Base-by-base conservation (phyloP, 164 flowering plant genomes). In the Sextonia rubra region DNA sequence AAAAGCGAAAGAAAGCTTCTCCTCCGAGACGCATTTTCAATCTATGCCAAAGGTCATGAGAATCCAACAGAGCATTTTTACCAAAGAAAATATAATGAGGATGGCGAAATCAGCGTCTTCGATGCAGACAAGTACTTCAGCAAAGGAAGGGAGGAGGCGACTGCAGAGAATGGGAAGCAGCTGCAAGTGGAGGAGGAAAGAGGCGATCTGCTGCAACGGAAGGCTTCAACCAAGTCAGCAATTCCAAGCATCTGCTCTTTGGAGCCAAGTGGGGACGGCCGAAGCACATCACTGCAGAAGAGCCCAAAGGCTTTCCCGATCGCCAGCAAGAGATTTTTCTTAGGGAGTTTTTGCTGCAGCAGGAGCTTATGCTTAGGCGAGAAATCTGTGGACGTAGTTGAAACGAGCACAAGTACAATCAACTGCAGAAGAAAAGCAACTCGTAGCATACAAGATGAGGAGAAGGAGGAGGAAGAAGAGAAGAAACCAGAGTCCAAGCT, bases 261-360 rank as follows among this genome's bases (percentile, higher is more conserved):
- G 12, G 90, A 87, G 73, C 7, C 49, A 7, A 92, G 98, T 70
- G 82, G 80, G 83, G 87, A 94, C 78, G 90, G 98, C 85, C 90
- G 85, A 69, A 86, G 79, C 15, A 85, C 84, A 7, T 69, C 92
- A 23, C 65, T 94, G 60, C 49, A 74, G 18, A 74, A 71, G 6
- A 26, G 58, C 37, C 56, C 62, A 60, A 48, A 80, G 60, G 27
- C 69, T 48, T 47, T 60, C 1, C 29, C 58, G 47, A n/a, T n/a
- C n/a, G n/a, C n/a, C 17, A 58, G 70, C 12, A 77, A 47, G 80
- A 80, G 82, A 47, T 81, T 88, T n/a, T n/a, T n/a, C 60, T 73
- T 90, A 55, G 30, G 86, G 3, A 73, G 69, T 47, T 82, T 89
- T 20, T 70, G 83, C 71, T 89, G 94, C 82, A 79, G 70, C 20